These are phyloP conservation scores for Arabis alpina DNA, from an alignment of 345 rosid species.

Conservation along the genomic window DNA sequence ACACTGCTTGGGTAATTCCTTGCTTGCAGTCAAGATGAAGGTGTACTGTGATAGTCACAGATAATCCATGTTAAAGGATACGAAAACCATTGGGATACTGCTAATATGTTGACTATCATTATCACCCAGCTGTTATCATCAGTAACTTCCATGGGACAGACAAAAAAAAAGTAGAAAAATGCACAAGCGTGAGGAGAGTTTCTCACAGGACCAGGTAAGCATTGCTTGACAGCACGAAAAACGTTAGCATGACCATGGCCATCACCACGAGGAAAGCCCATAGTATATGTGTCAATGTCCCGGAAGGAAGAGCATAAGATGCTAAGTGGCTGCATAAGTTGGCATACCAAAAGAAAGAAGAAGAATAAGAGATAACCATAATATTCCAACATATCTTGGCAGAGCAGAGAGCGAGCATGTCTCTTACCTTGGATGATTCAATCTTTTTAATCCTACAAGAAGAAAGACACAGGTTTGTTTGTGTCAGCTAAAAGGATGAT, in stretches of 20 bases:
- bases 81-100: conserved; percentile 1
- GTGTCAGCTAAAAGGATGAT: neutral
- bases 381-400: too few relatives aligned
- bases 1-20: conserved; percentile 83
- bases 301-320: conserved; percentile 81
- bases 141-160: too few relatives aligned
- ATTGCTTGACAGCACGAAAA: conserved; percentile 89
- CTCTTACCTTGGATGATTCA: conserved; percentile 73
- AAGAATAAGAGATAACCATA: neutral
- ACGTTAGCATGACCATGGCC: conserved; percentile 83
- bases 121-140: neutral
- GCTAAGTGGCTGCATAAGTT: conserved; percentile 81
- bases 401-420: neutral
- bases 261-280: conserved; percentile 88
- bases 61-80: neutral
- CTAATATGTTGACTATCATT: neutral
- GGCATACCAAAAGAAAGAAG: conserved; percentile 18
- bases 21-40: conserved; percentile 94
- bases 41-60: conserved; percentile 62
- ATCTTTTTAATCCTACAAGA: conserved; percentile 74
- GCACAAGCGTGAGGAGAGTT: conserved; percentile 31
- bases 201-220: conserved; percentile 98
- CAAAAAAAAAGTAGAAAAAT: neutral
- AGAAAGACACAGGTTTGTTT: neutral
- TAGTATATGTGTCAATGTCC: conserved; percentile 80